Conservation (phyloP, 345 rosid species). For the Capsella bursapastoris region DNA sequence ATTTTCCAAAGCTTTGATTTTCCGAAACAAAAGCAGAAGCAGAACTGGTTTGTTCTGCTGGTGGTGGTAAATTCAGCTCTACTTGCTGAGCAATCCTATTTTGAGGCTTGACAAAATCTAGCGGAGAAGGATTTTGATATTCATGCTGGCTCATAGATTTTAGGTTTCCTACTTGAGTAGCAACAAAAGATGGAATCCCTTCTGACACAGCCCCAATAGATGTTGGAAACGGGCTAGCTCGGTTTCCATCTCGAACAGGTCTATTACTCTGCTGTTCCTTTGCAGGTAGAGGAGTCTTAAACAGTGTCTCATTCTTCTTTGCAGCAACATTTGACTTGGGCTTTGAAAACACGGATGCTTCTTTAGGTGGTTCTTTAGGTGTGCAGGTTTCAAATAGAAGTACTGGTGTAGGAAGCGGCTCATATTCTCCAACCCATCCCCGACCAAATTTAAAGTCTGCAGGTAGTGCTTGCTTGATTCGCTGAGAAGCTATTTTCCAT, state of each 20-base stretch:
- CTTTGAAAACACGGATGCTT: conserved; percentile 45
- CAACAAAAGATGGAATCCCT: conserved; percentile 47
- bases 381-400: conserved; percentile 56
- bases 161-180: conserved; percentile 47
- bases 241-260: conserved; percentile 49
- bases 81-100: conserved; percentile 68
- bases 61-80: conserved; percentile 77
- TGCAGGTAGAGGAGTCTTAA: conserved; percentile 45
- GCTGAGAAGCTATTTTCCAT: conserved; percentile 81
- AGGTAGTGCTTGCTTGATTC: conserved; percentile 77
- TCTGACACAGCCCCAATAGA: conserved; percentile 46
- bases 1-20: conserved; percentile 51
- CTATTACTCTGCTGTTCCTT: conserved; percentile 44
- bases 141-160: conserved; percentile 49
- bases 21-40: conserved; percentile 48
- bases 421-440: conserved; percentile 93
- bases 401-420: conserved; percentile 87
- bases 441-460: conserved; percentile 74
- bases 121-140: conserved; percentile 43
- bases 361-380: conserved; percentile 51
- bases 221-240: conserved; percentile 45
- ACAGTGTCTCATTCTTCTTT: conserved; percentile 42
- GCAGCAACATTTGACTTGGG: conserved; percentile 43
- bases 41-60: conserved; percentile 51
- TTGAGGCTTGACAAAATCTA: conserved; percentile 50